Conservation (phyloP, 192 early-diverging fungal species). For the Coemansia sp. region DNA sequence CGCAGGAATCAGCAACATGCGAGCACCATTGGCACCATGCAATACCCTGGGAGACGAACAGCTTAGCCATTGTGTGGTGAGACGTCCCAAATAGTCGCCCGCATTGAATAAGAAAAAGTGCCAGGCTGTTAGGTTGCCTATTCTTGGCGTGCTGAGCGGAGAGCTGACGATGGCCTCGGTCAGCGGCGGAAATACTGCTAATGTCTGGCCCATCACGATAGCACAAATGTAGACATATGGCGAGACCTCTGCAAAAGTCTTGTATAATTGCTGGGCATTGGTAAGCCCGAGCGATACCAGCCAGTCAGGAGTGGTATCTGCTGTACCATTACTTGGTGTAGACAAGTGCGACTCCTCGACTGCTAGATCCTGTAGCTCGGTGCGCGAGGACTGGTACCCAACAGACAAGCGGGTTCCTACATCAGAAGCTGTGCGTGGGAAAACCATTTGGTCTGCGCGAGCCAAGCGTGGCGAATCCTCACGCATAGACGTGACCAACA, state of each 20-base stretch:
- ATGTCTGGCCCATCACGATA: constrained; percentile 66
- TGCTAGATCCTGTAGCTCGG: constrained; percentile 11
- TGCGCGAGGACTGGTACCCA: not conserved
- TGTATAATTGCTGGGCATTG: constrained; percentile 25
- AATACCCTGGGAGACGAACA: constrained; percentile 33
- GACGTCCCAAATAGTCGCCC: constrained; percentile 73
- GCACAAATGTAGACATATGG: constrained; percentile 51
- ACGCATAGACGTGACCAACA: constrained; percentile 17
- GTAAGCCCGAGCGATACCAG: constrained; percentile 30
- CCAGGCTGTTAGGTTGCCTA: constrained; percentile 59
- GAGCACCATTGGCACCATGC: constrained; percentile 41
- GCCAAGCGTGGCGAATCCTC: constrained; percentile 37
- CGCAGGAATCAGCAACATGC: constrained; percentile 50
- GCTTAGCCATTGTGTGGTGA: constrained; percentile 55
- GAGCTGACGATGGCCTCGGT: constrained; percentile 66
- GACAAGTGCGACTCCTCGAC: not conserved
- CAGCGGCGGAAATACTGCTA: constrained; percentile 76
- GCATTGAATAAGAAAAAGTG: constrained; percentile 78
- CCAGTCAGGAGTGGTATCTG: constrained; percentile 18
- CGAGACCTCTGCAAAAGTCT: constrained; percentile 24
- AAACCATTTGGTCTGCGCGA: constrained; percentile 11
- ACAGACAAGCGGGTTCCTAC: not conserved
- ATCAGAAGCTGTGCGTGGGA: not conserved
- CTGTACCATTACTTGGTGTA: not conserved
- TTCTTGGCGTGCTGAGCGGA: constrained; percentile 23